Conservation (phyloP, 257 asterid genomes). For the Scutellaria barbata region DNA sequence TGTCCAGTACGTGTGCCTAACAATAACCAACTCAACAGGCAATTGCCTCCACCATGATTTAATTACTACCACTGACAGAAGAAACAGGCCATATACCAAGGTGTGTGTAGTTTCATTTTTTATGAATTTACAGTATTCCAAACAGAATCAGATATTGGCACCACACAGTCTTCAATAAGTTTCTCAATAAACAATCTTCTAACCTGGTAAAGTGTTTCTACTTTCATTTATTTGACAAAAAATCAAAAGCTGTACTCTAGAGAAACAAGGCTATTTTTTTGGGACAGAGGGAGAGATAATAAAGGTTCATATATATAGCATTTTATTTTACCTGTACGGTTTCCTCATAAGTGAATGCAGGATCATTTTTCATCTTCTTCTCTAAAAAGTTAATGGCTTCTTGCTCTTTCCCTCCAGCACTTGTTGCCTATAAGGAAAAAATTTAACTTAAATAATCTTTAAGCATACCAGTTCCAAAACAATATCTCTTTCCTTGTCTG, state of each 20-base stretch:
- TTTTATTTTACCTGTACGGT: constrained; percentile 81
- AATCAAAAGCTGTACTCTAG: no score
- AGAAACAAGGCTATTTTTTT: no score
- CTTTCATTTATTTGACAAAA: no score
- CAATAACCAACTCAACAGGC: constrained; percentile 3
- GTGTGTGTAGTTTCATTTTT: no score
- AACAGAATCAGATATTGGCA: no score
- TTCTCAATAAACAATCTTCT: not conserved
- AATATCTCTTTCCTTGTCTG: not conserved
- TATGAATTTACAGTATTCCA: no score
- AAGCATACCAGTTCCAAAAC: constrained; percentile 11
- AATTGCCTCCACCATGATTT: not conserved
- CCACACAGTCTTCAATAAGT: not conserved
- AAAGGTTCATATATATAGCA: not conserved
- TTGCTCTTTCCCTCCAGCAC: constrained; percentile 97
- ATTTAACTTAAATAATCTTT: constrained; percentile 26
- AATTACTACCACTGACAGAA: not conserved
- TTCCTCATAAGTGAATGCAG: constrained; percentile 86
- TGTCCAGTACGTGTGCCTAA: not conserved
- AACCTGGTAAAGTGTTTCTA: no score
- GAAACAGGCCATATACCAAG: not conserved
- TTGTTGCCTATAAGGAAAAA: constrained; percentile 72
- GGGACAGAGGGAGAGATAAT: no score
- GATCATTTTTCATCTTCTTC: constrained; percentile 96
- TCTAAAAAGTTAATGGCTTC: constrained; percentile 93